Conservation (phyloP, 768 basidiomycete species). For the Tephrocybe sp. region DNA sequence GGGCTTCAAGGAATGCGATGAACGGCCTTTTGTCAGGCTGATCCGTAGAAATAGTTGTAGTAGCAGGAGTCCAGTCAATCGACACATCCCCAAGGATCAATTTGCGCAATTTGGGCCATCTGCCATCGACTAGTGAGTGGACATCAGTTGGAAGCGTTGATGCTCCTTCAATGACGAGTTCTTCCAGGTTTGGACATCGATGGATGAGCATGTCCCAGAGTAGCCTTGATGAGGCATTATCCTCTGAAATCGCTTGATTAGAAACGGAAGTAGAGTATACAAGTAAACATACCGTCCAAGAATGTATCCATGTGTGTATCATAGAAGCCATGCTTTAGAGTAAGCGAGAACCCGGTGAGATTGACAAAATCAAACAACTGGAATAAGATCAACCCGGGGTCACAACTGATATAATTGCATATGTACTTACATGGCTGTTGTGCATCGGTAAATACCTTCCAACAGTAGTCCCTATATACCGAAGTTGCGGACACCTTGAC, state of each 20-base stretch:
- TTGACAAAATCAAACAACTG: conserved; percentile 70
- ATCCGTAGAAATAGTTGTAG: conserved; percentile 29
- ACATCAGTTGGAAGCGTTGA: conserved; percentile 55
- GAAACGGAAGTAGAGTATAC: not conserved
- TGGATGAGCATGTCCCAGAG: conserved; percentile 73
- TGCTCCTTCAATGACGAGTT: conserved; percentile 54
- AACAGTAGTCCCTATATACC: conserved; percentile 58
- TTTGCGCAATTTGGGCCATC: conserved; percentile 64
- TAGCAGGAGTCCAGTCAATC: conserved; percentile 49
- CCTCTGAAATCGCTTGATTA: conserved; percentile 34
- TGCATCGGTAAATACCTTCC: conserved; percentile 55
- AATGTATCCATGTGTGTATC: conserved; percentile 53
- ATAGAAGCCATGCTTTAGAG: conserved; percentile 61
- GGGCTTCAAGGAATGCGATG: conserved; percentile 65
- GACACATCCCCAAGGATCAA: conserved; percentile 65
- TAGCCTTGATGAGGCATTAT: conserved; percentile 45
- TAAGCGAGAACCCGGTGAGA: conserved; percentile 61
- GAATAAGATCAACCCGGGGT: conserved; percentile 5
- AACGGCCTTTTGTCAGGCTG: conserved; percentile 54
- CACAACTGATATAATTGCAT: not conserved
- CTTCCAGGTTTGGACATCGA: conserved; percentile 64
- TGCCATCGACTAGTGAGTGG: conserved; percentile 52
- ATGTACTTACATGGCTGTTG: conserved; percentile 57
- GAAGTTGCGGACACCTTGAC: conserved; percentile 62
- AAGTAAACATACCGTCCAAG: conserved; percentile 46